These are phyloP conservation scores for Codiaeum variegatum DNA, from an alignment of 441 rosid genomes.

Conservation along the genomic window DNA sequence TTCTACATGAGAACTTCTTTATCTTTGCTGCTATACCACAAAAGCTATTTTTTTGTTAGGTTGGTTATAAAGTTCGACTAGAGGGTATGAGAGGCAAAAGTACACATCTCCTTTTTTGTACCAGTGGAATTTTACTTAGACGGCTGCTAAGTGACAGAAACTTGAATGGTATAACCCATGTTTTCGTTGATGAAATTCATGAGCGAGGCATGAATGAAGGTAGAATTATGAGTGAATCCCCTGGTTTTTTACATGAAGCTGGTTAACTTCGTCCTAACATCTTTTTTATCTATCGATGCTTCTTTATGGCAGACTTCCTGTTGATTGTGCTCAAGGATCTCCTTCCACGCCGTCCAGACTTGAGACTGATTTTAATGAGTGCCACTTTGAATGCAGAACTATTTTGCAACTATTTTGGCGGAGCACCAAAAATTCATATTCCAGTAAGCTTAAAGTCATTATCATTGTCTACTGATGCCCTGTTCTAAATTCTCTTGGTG, in stretches of 20 bases:
- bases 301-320: slow-evolving; percentile 63
- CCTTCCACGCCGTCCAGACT: slow-evolving; percentile 89
- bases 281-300: slow-evolving; percentile 1
- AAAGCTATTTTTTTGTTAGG: slow-evolving; percentile 71
- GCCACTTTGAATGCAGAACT: slow-evolving; percentile 97
- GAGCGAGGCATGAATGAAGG: slow-evolving; percentile 99
- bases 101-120: slow-evolving; percentile 94
- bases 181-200: slow-evolving; percentile 97
- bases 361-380: slow-evolving; percentile 95
- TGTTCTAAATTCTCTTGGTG: slow-evolving; percentile 4
- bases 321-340: slow-evolving; percentile 94
- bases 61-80: slow-evolving; percentile 97
- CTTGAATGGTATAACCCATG: slow-evolving; percentile 89
- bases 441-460: slow-evolving; percentile 54
- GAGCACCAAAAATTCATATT: slow-evolving; percentile 86
- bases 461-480: slow-evolving; percentile 5
- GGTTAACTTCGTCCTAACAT: not conserved
- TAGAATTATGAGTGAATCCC: slow-evolving; percentile 23
- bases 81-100: slow-evolving; percentile 96
- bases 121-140: slow-evolving; percentile 94
- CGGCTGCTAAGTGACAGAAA: slow-evolving; percentile 84
- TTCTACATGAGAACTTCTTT: slow-evolving; percentile 32
- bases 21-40: slow-evolving; percentile 48
- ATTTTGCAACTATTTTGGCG: slow-evolving; percentile 82
- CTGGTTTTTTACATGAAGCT: not conserved